phyloP scores from a whole-genome alignment of 495 filamentous ascomycete species.

The Terfezia boudieri region DNA sequence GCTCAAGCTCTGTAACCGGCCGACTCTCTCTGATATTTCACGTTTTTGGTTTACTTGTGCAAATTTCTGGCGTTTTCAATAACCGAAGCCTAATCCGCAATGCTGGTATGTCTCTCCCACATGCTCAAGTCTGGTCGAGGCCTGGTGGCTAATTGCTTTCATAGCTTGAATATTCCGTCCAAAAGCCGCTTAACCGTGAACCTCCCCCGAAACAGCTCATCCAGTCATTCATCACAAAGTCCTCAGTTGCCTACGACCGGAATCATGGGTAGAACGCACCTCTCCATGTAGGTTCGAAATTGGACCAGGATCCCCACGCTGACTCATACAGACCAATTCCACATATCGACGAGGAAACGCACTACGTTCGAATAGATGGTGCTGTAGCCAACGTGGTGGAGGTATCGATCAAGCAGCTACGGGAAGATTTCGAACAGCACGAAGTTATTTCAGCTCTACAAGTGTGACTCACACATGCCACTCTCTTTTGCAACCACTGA shows the following conservation, averaged over 20 bases:
- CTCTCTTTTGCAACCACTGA: neutral
- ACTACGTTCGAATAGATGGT: constrained; percentile 13
- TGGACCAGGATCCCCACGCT: no score
- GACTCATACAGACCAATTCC: constrained; percentile 10
- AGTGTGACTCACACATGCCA: neutral
- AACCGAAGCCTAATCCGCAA: no score
- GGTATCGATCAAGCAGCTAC: constrained; percentile 20
- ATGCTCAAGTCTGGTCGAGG: no score
- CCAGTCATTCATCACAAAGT: constrained; percentile 12
- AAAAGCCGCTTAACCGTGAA: constrained; percentile 18
- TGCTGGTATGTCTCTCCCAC: no score
- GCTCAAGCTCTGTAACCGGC: no score
- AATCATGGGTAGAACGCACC: constrained; percentile 15
- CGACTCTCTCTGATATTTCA: no score
- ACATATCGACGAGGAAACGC: constrained; percentile 12
- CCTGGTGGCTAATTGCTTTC: neutral
- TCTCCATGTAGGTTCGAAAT: neutral
- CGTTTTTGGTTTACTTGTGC: no score
- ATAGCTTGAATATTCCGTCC: constrained; percentile 17
- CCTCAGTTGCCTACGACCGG: constrained; percentile 15
- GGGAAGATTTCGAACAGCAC: constrained; percentile 28
- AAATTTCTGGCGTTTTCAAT: no score
- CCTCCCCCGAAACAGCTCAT: constrained; percentile 16
- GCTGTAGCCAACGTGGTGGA: constrained; percentile 7
- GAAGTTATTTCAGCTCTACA: constrained; percentile 31